Evolutionary conservation across 352 stramenopile species (phyloP), one percentile per base, ranked within the genome.

Genomic region (Globisporangium uncinulatum): DNA sequence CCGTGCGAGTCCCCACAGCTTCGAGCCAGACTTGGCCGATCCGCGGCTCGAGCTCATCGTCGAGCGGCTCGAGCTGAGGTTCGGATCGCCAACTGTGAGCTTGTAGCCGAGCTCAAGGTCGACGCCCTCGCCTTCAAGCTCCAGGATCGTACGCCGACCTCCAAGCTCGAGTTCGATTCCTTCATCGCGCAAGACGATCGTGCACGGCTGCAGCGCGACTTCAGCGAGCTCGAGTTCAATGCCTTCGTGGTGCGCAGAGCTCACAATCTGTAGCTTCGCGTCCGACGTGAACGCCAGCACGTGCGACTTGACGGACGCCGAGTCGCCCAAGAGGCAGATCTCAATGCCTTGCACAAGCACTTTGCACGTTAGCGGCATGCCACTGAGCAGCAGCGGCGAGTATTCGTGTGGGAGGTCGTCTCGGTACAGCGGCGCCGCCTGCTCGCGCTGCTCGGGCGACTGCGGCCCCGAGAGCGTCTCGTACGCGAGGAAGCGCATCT

Each of bases 111-210:
- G 61, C 48, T 86, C 69, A 31, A 95, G 60, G 59, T 95, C 86
- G 21, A 93, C 82, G 11, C 86, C 86, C 73, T 94, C 86, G 51
- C 86, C 86, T 69, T 95, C 86, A 17, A 95, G 70, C 47, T 95
- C 86, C 59, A 95, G 45, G 46, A 95, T 92, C 42, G 72, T 91
- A 21, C 86, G 74, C 45, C 89, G 47, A 17, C 85, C 80, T 13
- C 79, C 59, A 11, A 94, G 76, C 10, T 91, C 79, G 11, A 95
- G 69, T 3, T 90, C 74, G 59, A 95, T 91, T 4, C 65, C 78
- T 50, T 95, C 71, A 10, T 80, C 70, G 13, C 63, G 59, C 47
- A 92, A 60, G 8, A 83, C 61, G 34, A 95, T 69, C 41, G 59
- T 73, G 52, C 86, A 95, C 4, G 86, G 83, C 41, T 89, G 74